Evolutionary conservation across 306 rosid species (phyloP), one percentile per base, ranked within the genome.

Genomic region (Cicer bijugum): DNA sequence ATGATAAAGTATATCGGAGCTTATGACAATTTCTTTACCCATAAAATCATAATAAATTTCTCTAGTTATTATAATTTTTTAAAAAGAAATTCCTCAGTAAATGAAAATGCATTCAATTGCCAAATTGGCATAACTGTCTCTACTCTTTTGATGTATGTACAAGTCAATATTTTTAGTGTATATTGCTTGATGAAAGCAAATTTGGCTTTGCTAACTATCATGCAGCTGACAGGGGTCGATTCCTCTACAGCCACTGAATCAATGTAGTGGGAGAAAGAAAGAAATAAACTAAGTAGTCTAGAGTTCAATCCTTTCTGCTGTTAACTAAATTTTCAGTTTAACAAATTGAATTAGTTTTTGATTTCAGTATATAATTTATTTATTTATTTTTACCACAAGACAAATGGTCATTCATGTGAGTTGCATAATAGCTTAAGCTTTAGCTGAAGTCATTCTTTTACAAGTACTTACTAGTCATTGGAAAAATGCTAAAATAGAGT

Each of bases 1-100:
- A 38, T 68, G 64, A 56, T 46, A 16, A 48, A 72, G 72, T 17
- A 35, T 80, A 12, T 60, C 60, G 47, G 19, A 69, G 37, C 47
- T 57, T 69, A 53, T 52, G 60, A 50, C 4, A 37, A 23, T 28
- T 66, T 75, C n/a, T 57, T 45, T 63, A 37, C 12, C 9, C 60
- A 17, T 75, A 45, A 45, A 39, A 51, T 60, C 55, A 40, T 35
- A 12, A 51, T 47, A 35, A 60, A 44, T 37, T 28, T 40, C 40
- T 67, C 64, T 66, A 65, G 17, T 44, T 7, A 20, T 17, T 35
- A 15, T 28, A 23, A 69, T 67, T 57, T 6, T 17, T 12, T 28
- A 12, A 17, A 63, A 59, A 77, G 50, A 51, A 28, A 42, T 28
- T 61, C 23, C 12, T 12, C 11, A 35, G 52, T 33, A 37, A 48